A percentile compares a stretch with the other conserved stretches of the same genome.
These are phyloP conservation scores for Nematocida displodere DNA, from an alignment of 371 early-diverging fungal species.

Conservation along the genomic window DNA sequence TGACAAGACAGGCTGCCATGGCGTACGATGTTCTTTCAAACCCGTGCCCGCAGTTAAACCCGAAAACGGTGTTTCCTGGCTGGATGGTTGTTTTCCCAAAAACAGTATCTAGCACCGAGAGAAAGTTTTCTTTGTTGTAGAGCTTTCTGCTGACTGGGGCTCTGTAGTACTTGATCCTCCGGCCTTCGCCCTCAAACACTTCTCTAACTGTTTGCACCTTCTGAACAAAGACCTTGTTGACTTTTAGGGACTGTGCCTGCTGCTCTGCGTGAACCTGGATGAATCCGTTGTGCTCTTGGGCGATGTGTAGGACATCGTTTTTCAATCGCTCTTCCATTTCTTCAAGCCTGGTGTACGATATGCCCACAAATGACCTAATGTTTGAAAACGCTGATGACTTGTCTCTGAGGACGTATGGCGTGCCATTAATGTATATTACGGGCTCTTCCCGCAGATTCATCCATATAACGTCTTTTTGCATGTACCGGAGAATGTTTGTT, in stretches of 20 bases:
- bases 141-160: constrained; percentile 34
- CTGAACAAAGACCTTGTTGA: constrained; percentile 23
- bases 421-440: constrained; percentile 69
- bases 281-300: constrained; percentile 12
- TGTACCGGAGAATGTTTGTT: not conserved
- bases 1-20: constrained; percentile 35
- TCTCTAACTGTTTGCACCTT: constrained; percentile 39
- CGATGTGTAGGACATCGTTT: constrained; percentile 19
- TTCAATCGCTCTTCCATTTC: constrained; percentile 50
- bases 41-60: constrained; percentile 40
- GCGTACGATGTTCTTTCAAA: constrained; percentile 26
- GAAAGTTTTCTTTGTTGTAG: constrained; percentile 33
- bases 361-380: constrained; percentile 61
- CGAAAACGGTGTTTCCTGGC: not conserved
- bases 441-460: constrained; percentile 73
- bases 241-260: not conserved
- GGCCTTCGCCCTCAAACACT: not conserved
- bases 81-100: not conserved
- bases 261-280: constrained; percentile 39
- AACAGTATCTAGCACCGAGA: constrained; percentile 25
- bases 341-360: constrained; percentile 30
- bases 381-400: constrained; percentile 50
- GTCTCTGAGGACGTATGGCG: constrained; percentile 52
- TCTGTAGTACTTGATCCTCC: constrained; percentile 21
- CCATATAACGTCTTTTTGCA: constrained; percentile 65